Base-by-base conservation (phyloP, 2,329 filamentous ascomycete genomes). In the Acrocalymma vagum region DNA sequence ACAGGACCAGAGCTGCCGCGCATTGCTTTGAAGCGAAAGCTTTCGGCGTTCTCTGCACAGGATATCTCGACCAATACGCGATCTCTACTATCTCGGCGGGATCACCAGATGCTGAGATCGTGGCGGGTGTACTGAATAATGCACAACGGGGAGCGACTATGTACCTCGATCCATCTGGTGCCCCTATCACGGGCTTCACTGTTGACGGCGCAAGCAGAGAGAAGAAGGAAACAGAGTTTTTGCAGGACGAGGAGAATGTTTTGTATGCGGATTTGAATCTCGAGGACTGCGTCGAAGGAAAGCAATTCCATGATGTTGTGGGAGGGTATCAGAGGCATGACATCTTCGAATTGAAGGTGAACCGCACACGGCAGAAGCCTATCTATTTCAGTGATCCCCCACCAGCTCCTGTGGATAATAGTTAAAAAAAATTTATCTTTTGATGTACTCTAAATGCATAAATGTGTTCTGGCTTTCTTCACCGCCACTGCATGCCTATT, bases 11-110 rank as follows among this genome's bases (percentile, higher is more conserved):
- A 3, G 74, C 77, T 2, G 78, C 78, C 1, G 78, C 78, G 0
- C 79, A 82, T 54, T 82, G 78, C 47, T 82, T 83, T 47, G 80
- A 82, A 39, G 79, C 76, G 0, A 83, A 83, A 48, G 78, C 73
- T 28, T 83, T 82, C 30, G 79, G 79, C 0, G 71, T 82, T 1
- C 55, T 80, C 11, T 79, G 77, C 46, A 69, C 75, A 0, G 74
- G 73, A 0, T 54, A 71, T 15, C 58, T 82, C 1, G 73, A 71
- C 14, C 28, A 69, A 0, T 65, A 72, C 11, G 69, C 70, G 0
- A 68, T 78, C 3, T 60, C 73, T 2, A 46, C 48, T 0, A 51
- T 74, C 4, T 48, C 66, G 0, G 53, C 50, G 0, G 67, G 65
- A 0, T 59, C 69, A 1, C 45, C 45, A 2, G 46, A 66, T 18